phyloP scores from a whole-genome alignment of 2,329 filamentous ascomycete species.

The Penicillium griseofulvum region DNA sequence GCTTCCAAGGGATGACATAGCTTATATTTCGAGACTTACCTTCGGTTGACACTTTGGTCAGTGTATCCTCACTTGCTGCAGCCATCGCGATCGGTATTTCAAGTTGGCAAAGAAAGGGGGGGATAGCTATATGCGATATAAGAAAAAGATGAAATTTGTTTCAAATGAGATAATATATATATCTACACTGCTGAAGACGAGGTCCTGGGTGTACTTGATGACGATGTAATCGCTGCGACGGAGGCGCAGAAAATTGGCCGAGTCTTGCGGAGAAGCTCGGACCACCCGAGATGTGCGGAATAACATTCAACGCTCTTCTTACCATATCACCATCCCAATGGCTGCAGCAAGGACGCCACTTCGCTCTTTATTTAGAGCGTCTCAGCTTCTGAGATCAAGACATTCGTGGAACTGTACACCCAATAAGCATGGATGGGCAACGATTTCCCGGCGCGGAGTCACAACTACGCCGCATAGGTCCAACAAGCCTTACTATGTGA shows the following conservation, averaged over 20 bases:
- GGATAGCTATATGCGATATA: not conserved
- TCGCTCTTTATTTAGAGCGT: slow-evolving; percentile 33
- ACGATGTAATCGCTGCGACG: slow-evolving; percentile 3
- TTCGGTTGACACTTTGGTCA: slow-evolving; percentile 44
- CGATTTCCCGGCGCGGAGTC: slow-evolving; percentile 27
- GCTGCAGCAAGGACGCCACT: slow-evolving; percentile 28
- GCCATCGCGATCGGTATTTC: slow-evolving; percentile 28
- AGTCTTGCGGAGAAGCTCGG: slow-evolving; percentile 33
- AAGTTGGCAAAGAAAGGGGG: not conserved
- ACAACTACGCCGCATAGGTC: slow-evolving; percentile 28
- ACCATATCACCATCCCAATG: slow-evolving; percentile 21
- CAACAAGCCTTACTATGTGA: slow-evolving; percentile 87
- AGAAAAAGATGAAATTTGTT: not conserved
- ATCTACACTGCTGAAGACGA: not conserved
- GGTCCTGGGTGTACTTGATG: not conserved
- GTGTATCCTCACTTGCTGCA: slow-evolving; percentile 32
- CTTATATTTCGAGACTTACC: slow-evolving; percentile 28
- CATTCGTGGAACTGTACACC: slow-evolving; percentile 33
- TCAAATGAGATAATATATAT: not conserved
- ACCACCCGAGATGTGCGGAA: slow-evolving; percentile 35
- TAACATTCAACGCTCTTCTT: slow-evolving; percentile 21
- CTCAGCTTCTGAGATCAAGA: slow-evolving; percentile 22
- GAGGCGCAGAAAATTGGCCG: slow-evolving; percentile 21
- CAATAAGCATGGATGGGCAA: slow-evolving; percentile 23
- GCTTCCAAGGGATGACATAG: not conserved